Percentiles rank a stretch among this genome's conserved stretches.
Evolutionary conservation across 2,329 filamentous ascomycete genomes (phyloP).

Genomic region (Apiospora saccharicola): DNA sequence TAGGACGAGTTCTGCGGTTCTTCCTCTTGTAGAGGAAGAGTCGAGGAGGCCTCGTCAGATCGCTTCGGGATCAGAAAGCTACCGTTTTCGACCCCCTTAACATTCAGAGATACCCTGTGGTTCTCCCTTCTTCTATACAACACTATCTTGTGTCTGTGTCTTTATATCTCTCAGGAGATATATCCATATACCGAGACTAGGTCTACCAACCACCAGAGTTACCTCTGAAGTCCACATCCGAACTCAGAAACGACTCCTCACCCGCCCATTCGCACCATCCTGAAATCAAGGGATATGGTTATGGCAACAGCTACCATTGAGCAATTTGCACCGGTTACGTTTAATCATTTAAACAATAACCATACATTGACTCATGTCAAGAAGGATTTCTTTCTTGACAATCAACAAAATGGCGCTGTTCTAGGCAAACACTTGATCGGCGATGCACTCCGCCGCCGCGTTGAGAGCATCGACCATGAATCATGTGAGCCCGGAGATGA

Average conservation of each 20-base stretch:
- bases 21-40: conserved; percentile 99
- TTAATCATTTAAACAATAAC: conserved; percentile 50
- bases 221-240: conserved; percentile 32
- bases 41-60: conserved; percentile 97
- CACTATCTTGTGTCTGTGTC: conserved; percentile 12
- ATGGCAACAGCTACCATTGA: conserved; percentile 69
- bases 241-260: conserved; percentile 31
- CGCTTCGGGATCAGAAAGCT: conserved; percentile 88
- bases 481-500: conserved; percentile 91
- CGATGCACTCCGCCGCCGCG: conserved; percentile 84
- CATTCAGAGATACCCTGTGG: conserved; percentile 48
- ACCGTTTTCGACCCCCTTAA: conserved; percentile 97
- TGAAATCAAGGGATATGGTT: conserved; percentile 64
- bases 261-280: conserved; percentile 37
- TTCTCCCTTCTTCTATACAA: conserved; percentile 30
- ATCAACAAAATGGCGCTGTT: conserved; percentile 53
- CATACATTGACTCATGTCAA: conserved; percentile 44
- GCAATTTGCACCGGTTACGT: conserved; percentile 58
- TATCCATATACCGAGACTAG: conserved; percentile 27
- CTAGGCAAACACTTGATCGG: conserved; percentile 83
- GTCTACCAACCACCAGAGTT: conserved; percentile 31
- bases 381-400: conserved; percentile 47
- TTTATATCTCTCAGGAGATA: background rate
- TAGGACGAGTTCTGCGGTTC: conserved; percentile 97
- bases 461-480: conserved; percentile 85